Evolutionary conservation across 495 filamentous ascomycete genomes (phyloP).

Genomic region (Penicillium alfredii): DNA sequence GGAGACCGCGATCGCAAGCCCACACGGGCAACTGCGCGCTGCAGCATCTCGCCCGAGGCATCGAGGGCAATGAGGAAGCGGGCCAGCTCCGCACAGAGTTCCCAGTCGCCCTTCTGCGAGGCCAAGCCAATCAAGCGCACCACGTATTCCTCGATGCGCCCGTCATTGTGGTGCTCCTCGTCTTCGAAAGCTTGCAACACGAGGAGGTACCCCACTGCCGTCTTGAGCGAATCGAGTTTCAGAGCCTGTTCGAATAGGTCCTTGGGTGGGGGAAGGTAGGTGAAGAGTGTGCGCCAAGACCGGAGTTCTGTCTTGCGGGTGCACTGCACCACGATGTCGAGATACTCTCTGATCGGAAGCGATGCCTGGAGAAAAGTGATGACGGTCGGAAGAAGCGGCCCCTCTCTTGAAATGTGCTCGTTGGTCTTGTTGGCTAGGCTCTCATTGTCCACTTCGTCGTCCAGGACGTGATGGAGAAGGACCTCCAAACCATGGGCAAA

Average conservation of each 20-base stretch:
- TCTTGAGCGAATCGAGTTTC: conserved; percentile 78
- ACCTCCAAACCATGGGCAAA: conserved; percentile 92
- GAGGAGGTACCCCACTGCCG: conserved; percentile 92
- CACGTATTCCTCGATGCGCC: conserved; percentile 55
- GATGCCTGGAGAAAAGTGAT: conserved; percentile 80
- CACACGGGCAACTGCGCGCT: conserved; percentile 69
- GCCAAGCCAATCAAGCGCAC: conserved; percentile 78
- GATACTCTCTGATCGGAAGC: conserved; percentile 66
- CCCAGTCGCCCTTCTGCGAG: conserved; percentile 85
- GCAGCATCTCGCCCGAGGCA: conserved; percentile 73
- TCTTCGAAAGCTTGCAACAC: conserved; percentile 93
- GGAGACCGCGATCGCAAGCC: conserved; percentile 29
- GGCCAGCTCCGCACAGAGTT: conserved; percentile 90
- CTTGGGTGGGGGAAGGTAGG: conserved; percentile 79
- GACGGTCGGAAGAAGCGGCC: conserved; percentile 77
- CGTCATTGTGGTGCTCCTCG: conserved; percentile 60
- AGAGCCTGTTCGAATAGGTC: conserved; percentile 90
- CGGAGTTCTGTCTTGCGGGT: conserved; percentile 95
- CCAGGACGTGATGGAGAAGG: conserved; percentile 85
- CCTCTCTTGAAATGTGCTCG: conserved; percentile 24
- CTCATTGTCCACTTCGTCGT: conserved; percentile 84
- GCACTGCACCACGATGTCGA: conserved; percentile 95
- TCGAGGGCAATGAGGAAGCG: conserved; percentile 91
- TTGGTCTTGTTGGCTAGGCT: conserved; percentile 50
- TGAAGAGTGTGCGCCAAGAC: conserved; percentile 90